A percentile compares a stretch with the other conserved stretches of the same genome.
Conservation (phyloP, 2,329 filamentous ascomycete species). For the Botrytis porri region DNA sequence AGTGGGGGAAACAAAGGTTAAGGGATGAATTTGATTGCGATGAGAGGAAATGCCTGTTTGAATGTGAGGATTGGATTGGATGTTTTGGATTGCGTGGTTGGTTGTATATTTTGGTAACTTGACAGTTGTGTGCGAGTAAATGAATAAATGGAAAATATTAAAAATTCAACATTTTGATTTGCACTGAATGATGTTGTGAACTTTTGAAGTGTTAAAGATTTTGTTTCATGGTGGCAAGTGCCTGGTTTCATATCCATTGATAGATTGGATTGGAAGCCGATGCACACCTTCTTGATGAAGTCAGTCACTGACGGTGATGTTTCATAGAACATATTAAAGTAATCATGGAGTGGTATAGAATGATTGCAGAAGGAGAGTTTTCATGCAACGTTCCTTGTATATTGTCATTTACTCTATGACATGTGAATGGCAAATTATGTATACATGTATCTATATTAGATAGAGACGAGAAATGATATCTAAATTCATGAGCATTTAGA, state of each 20-base stretch:
- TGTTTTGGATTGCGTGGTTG: conserved; percentile 6
- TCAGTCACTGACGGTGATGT: not conserved
- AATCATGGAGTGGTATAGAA: not conserved
- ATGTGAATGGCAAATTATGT: not conserved
- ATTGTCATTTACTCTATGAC: not conserved
- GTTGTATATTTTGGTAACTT: conserved; percentile 11
- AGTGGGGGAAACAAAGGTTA: not conserved
- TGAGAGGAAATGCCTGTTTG: not conserved
- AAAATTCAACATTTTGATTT: not conserved
- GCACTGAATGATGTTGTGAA: not conserved
- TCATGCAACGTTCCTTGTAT: not conserved
- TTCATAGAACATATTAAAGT: not conserved
- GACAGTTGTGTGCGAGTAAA: not conserved
- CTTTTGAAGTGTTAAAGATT: not conserved
- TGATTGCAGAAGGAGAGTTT: not conserved
- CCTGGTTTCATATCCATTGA: not conserved
- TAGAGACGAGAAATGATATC: not conserved
- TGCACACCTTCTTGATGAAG: not conserved
- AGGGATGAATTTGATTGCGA: not conserved
- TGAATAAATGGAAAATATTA: not conserved
- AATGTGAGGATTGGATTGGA: conserved; percentile 2
- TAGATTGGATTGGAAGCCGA: not conserved
- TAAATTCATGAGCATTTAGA: not conserved
- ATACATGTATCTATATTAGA: not conserved
- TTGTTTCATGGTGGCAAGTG: not conserved